These are phyloP conservation scores for Chlorella sp. DNA, from an alignment of 139 green algal genomes.

Conservation along the genomic window DNA sequence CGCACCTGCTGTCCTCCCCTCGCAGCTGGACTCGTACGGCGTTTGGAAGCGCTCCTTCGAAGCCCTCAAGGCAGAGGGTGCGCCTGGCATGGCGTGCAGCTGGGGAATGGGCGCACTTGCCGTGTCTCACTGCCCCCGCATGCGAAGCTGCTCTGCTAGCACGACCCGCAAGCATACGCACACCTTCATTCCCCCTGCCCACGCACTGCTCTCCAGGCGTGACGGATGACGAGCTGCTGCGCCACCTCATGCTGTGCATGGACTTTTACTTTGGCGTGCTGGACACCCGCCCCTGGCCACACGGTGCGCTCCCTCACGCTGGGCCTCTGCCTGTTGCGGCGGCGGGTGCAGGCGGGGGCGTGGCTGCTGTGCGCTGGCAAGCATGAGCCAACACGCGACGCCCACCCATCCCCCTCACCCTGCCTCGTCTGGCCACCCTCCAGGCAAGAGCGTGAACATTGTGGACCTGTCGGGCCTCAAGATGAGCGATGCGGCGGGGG, in stretches of 20 bases:
- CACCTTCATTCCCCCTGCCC: background rate
- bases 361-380: too few species aligned
- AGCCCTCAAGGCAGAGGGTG: background rate
- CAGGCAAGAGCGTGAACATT: slow-evolving; percentile 40
- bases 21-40: slow-evolving; percentile 11
- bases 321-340: too few species aligned
- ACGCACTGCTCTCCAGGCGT: slow-evolving; percentile 3
- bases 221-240: slow-evolving; percentile 32
- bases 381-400: too few species aligned
- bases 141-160: background rate
- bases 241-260: slow-evolving; percentile 38
- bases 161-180: too few species aligned
- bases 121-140: background rate
- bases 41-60: slow-evolving; percentile 6
- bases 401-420: too few species aligned
- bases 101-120: too few species aligned
- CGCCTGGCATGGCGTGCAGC: too few species aligned
- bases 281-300: slow-evolving; percentile 18
- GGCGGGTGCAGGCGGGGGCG: too few species aligned
- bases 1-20: background rate
- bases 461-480: slow-evolving; percentile 33
- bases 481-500: slow-evolving; percentile 17
- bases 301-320: background rate
- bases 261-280: slow-evolving; percentile 27
- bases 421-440: background rate